Percentiles rank a stretch among this genome's conserved stretches.
Evolutionary conservation across 495 filamentous ascomycete species (phyloP).

Genomic region (Hamigera avellanea): DNA sequence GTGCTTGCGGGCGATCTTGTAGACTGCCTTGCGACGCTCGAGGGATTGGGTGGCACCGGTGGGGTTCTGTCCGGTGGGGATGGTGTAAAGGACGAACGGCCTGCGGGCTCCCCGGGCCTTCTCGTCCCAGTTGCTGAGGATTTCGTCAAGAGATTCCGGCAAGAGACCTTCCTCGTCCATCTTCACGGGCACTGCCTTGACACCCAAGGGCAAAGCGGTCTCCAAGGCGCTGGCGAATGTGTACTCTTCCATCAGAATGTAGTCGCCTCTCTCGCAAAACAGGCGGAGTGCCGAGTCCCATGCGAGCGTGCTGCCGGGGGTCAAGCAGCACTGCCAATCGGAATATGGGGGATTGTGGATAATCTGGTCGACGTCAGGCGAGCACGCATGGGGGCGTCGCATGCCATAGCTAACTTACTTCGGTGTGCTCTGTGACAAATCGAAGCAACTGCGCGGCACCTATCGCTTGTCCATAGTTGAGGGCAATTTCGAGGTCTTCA

Average conservation of each 20-base stretch:
- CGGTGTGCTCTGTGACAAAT: slow-evolving; percentile 88
- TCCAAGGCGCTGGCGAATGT: slow-evolving; percentile 77
- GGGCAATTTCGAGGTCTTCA: slow-evolving; percentile 62
- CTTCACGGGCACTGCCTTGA: slow-evolving; percentile 56
- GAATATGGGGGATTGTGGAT: slow-evolving; percentile 58
- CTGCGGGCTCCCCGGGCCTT: slow-evolving; percentile 44
- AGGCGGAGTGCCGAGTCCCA: slow-evolving; percentile 70
- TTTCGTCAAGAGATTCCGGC: slow-evolving; percentile 50
- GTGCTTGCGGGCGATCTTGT: slow-evolving; percentile 66
- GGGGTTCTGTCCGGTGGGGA: slow-evolving; percentile 75
- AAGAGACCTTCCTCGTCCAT: slow-evolving; percentile 74
- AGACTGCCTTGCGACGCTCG: slow-evolving; percentile 56
- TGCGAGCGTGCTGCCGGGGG: slow-evolving; percentile 64
- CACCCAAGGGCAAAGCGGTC: slow-evolving; percentile 65
- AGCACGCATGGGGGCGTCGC: not conserved
- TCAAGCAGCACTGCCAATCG: slow-evolving; percentile 73
- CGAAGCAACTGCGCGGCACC: slow-evolving; percentile 79
- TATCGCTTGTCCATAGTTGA: slow-evolving; percentile 83
- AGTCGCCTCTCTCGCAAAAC: slow-evolving; percentile 61
- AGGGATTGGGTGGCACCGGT: slow-evolving; percentile 71
- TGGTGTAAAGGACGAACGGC: slow-evolving; percentile 50
- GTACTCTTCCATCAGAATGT: slow-evolving; percentile 73
- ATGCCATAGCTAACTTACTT: slow-evolving; percentile 27
- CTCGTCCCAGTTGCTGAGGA: slow-evolving; percentile 58
- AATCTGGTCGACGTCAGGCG: slow-evolving; percentile 7